phyloP scores from a whole-genome alignment of 371 early-diverging fungal species.

The Synchytrium microbalum region DNA sequence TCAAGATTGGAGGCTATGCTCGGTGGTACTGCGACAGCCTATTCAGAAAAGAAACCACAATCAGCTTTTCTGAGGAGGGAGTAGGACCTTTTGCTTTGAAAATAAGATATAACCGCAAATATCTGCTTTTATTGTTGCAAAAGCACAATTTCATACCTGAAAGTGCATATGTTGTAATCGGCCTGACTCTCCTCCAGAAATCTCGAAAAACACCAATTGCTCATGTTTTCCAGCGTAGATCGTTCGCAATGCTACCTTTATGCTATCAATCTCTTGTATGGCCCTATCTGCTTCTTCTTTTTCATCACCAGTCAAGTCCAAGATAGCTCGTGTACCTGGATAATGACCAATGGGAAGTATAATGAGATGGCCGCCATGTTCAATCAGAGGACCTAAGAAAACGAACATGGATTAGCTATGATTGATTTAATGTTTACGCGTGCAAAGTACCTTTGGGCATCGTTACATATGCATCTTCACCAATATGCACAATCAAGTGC shows the following conservation, averaged over 20 bases:
- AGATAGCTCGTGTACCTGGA: constrained; percentile 11
- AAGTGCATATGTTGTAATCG: constrained; percentile 40
- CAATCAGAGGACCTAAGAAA: no score
- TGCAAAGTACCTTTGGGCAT: constrained; percentile 76
- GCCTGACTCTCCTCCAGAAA: constrained; percentile 25
- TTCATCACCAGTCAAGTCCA: constrained; percentile 11
- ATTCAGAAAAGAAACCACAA: no score
- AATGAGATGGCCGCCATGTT: constrained; percentile 56
- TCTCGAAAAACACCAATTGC: constrained; percentile 64
- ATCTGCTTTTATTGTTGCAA: no score
- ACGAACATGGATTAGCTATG: no score
- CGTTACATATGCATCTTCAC: constrained; percentile 60
- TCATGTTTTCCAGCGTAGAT: constrained; percentile 40
- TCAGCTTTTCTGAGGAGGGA: no score
- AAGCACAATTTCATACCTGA: constrained; percentile 23
- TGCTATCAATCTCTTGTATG: constrained; percentile 49
- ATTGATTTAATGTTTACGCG: no score
- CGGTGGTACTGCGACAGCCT: constrained; percentile 33
- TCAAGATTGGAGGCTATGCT: constrained; percentile 14
- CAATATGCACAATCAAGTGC: constrained; percentile 70
- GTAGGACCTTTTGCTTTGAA: no score
- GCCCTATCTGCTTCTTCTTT: constrained; percentile 35
- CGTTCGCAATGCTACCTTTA: constrained; percentile 42
- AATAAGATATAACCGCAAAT: no score
- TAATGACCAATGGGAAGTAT: constrained; percentile 69